Percentiles rank a stretch among this genome's conserved stretches.
phyloP scores from a whole-genome alignment of 345 rosid genomes.

The Boechera stricta region DNA sequence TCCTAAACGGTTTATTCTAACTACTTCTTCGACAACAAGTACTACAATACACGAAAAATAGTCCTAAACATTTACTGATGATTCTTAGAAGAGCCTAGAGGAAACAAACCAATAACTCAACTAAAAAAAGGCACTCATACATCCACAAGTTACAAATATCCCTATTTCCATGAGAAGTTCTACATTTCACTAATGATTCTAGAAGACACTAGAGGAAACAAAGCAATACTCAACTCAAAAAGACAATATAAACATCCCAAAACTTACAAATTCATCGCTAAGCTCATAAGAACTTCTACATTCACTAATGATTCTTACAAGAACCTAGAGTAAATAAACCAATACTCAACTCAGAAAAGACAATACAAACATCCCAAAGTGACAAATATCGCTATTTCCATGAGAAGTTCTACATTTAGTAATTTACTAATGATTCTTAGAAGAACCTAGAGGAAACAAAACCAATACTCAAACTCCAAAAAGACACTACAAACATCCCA shows the following conservation, averaged over 20 bases:
- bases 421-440: neutral
- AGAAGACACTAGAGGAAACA: neutral
- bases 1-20: neutral
- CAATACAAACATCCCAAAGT: too few relatives aligned
- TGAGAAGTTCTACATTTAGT: neutral
- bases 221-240: neutral
- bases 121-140: neutral
- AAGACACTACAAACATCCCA: too few relatives aligned
- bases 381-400: neutral
- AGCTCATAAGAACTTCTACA: neutral
- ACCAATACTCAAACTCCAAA: too few relatives aligned
- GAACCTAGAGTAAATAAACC: neutral
- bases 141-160: neutral
- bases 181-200: neutral
- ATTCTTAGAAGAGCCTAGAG: neutral
- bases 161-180: neutral
- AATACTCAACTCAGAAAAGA: neutral
- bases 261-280: neutral
- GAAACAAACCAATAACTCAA: constrained; percentile 6
- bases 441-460: neutral
- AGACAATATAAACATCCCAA: neutral
- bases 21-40: neutral
- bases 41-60: neutral
- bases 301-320: neutral
- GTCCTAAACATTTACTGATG: constrained; percentile 2